Base-by-base conservation (phyloP, 163 green algal species). In the Scenedesmus sp. region DNA sequence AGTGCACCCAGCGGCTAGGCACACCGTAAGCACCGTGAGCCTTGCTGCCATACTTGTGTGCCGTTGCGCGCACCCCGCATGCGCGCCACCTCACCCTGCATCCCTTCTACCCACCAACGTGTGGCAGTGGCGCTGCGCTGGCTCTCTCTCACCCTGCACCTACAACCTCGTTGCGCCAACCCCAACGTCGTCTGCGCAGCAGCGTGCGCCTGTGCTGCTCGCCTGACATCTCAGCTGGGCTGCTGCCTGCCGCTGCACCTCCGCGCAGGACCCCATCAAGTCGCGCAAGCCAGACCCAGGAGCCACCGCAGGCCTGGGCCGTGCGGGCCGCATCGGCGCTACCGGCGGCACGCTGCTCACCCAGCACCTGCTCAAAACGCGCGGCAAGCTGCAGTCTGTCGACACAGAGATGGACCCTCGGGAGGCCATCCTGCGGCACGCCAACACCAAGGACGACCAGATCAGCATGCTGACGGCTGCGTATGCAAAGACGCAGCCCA, bases 271-370 rank as follows among this genome's bases (percentile, higher is more conserved):
- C 43, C 82, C 91, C 18, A 20, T 92, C 61, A 96, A 94, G 85
- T 89, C 86, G 15, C 90, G 91, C 70, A 92, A 92, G 86, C 96
- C 95, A 5, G 95, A 97, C 65, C 85, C 91, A n/a, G 88, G 88
- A 42, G 81, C 88, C 12, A 86, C 88, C 20, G 49, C 81, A 46
- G 85, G 96, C 18, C 59, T 92, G 0, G 95, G 95, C 65, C 94
- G 94, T 30, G 94, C 94, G 33, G 97, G 97, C 51, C 93, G 94
- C 89, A 95, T 98, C 35, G 97, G 97, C 4, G 84, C 95, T 46
- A 97, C 96, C 3, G 95, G 95, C 22, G 95, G 95, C 85, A 98
- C 97, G 0, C 94, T 99, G 65, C 95, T 99, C 16, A 99, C 97
- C 30, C 96, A 98, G 90, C 96, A 98, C 87, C 93, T 99, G 85